phyloP scores from a whole-genome alignment of 805 yeast species.

The Lipomyces sp. region DNA sequence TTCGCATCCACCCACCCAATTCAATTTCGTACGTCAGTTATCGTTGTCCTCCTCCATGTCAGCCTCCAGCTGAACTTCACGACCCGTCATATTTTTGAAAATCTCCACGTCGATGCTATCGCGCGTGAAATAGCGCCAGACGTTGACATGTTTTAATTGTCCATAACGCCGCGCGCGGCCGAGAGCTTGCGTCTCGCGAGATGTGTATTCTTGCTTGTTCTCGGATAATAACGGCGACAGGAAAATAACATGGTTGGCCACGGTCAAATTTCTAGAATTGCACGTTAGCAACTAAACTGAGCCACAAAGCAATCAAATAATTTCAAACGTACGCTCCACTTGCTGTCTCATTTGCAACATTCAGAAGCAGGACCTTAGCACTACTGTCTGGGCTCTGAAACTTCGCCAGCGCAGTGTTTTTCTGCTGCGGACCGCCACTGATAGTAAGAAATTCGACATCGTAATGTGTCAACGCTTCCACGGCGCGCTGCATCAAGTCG shows the following conservation, averaged over 20 bases:
- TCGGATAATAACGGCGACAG: constrained; percentile 10
- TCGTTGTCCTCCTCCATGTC: too few species aligned
- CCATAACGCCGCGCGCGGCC: constrained; percentile 16
- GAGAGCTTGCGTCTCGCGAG: constrained; percentile 16
- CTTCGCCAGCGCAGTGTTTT: background rate
- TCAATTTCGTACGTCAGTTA: too few species aligned
- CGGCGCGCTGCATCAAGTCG: constrained; percentile 5
- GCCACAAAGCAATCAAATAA: background rate
- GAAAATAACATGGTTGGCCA: constrained; percentile 16
- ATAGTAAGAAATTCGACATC: constrained; percentile 1
- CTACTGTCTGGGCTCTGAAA: constrained; percentile 2
- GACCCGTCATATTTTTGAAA: constrained; percentile 7
- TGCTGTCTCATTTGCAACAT: constrained; percentile 16
- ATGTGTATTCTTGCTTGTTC: background rate
- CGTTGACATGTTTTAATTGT: constrained; percentile 4
- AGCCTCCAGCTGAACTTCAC: too few species aligned
- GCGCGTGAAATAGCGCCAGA: constrained; percentile 15
- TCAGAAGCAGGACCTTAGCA: constrained; percentile 6
- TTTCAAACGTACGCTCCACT: constrained; percentile 13
- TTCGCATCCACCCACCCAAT: too few species aligned
- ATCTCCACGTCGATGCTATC: constrained; percentile 10
- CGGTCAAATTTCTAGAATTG: constrained; percentile 9
- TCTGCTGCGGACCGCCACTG: constrained; percentile 3
- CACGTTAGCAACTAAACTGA: background rate
- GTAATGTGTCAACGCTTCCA: background rate